phyloP scores from a whole-genome alignment of 305 asterid species.

The Coffea humblotiana region DNA sequence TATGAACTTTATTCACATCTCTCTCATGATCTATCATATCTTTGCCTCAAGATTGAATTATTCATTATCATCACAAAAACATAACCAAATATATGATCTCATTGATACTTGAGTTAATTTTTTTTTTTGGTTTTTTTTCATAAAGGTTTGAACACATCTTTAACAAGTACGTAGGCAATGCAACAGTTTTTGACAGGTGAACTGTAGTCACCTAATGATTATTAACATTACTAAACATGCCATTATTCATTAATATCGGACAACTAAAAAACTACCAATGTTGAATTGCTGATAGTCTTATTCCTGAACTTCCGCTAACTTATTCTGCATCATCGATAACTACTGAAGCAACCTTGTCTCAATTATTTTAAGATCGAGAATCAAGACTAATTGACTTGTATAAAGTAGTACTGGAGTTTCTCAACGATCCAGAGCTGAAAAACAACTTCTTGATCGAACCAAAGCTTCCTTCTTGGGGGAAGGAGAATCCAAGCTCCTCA shows the following conservation, averaged over 20 bases:
- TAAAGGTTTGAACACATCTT: not conserved
- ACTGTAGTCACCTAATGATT: not conserved
- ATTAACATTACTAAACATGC: not conserved
- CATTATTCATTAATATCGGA: not conserved
- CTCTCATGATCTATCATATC: too few relatives aligned
- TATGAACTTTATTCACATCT: too few relatives aligned
- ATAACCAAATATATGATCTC: too few relatives aligned
- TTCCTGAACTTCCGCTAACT: not conserved
- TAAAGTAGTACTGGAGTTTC: not conserved
- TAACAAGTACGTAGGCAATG: not conserved
- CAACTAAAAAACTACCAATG: not conserved
- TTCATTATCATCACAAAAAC: too few relatives aligned
- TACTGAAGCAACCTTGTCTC: not conserved
- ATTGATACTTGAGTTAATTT: too few relatives aligned
- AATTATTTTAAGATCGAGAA: not conserved
- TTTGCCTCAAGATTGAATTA: too few relatives aligned
- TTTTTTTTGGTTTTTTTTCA: too few relatives aligned
- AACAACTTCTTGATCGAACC: slow-evolving; percentile 41
- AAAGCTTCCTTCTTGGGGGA: slow-evolving; percentile 54
- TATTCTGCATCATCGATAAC: not conserved
- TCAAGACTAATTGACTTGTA: not conserved
- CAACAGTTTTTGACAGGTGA: not conserved
- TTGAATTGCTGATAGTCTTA: not conserved
- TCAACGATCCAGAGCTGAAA: slow-evolving; percentile 36
- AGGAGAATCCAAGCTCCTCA: slow-evolving; percentile 69